Percentiles rank a stretch among this genome's conserved stretches.
Conservation (phyloP, 768 basidiomycete species). For the Agaricus blazei region DNA sequence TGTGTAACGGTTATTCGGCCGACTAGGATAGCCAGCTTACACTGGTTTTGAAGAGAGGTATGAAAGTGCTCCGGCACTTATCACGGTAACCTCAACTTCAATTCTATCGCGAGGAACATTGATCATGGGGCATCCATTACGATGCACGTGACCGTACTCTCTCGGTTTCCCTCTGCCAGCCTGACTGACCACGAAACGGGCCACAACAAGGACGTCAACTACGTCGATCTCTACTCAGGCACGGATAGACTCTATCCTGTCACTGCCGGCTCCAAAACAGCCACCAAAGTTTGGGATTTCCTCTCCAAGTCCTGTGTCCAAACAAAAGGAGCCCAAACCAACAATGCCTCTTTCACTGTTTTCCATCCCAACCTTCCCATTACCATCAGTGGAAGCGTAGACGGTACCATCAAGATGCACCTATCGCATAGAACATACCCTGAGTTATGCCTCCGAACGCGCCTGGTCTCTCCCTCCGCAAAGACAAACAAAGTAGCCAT, state of each 20-base stretch:
- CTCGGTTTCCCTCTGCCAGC: conserved; percentile 81
- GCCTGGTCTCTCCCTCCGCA: conserved; percentile 89
- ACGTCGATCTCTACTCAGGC: conserved; percentile 97
- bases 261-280: conserved; percentile 95
- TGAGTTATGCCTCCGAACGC: conserved; percentile 91
- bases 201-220: conserved; percentile 98
- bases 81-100: too few relatives aligned
- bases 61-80: too few relatives aligned
- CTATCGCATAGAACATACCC: conserved; percentile 92
- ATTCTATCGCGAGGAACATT: too few relatives aligned
- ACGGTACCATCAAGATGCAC: conserved; percentile 97
- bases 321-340: conserved; percentile 95
- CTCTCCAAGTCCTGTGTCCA: conserved; percentile 97
- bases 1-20: too few relatives aligned
- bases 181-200: conserved; percentile 83
- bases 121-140: too few relatives aligned
- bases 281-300: conserved; percentile 99
- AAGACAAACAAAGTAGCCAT: conserved; percentile 91
- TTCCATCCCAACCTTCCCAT: conserved; percentile 96
- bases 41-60: too few relatives aligned
- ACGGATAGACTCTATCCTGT: conserved; percentile 96
- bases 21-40: too few relatives aligned
- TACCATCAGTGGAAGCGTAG: conserved; percentile 91
- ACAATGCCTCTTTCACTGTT: conserved; percentile 95
- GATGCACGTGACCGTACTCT: conserved; percentile 28